These are phyloP conservation scores for Danielia oregonensis DNA, from an alignment of 805 yeast species.

Conservation along the genomic window DNA sequence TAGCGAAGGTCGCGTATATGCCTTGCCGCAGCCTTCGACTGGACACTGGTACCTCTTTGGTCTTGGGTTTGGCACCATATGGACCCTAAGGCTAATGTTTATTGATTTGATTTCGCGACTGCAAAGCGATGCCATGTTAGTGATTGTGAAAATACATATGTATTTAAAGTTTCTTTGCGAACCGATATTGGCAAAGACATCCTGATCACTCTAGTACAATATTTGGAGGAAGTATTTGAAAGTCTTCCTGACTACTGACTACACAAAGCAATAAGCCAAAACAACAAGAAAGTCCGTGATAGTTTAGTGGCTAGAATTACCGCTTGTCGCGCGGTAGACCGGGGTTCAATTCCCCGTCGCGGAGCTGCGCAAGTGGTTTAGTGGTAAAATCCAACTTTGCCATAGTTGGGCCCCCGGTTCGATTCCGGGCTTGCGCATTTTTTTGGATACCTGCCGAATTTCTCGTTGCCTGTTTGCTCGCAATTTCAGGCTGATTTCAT, in stretches of 20 bases:
- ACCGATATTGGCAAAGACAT: too few relatives aligned
- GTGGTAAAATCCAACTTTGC: slow-evolving; percentile 13
- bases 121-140: neutral
- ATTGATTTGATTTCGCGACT: neutral
- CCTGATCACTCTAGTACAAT: too few relatives aligned
- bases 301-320: slow-evolving; percentile 21
- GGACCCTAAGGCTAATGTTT: neutral
- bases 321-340: slow-evolving; percentile 22
- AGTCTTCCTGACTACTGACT: too few relatives aligned
- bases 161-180: neutral
- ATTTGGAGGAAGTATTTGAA: too few relatives aligned
- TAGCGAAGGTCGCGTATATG: slow-evolving; percentile 77
- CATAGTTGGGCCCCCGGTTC: slow-evolving; percentile 14
- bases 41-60: slow-evolving; percentile 64
- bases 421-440: slow-evolving; percentile 11
- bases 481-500: too few relatives aligned
- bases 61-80: slow-evolving; percentile 24
- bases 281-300: slow-evolving; percentile 12
- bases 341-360: slow-evolving; percentile 22
- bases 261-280: neutral
- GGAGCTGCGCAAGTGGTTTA: slow-evolving; percentile 15
- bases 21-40: slow-evolving; percentile 64
- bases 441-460: too few relatives aligned
- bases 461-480: too few relatives aligned
- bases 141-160: neutral